Conservation (phyloP, 345 rosid genomes). For the Murraya paniculata region DNA sequence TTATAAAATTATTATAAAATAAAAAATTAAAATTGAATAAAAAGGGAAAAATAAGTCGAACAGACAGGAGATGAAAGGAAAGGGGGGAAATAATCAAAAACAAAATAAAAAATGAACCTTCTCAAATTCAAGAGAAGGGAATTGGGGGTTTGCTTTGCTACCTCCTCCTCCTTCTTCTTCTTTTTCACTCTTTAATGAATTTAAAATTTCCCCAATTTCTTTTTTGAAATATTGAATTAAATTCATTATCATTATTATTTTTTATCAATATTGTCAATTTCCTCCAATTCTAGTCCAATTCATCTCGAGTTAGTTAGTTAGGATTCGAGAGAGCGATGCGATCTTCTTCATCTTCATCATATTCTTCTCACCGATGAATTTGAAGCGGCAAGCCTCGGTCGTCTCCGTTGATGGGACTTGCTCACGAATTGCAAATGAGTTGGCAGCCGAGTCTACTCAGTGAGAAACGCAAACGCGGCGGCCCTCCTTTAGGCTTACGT, state of each 20-base stretch:
- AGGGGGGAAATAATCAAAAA: neutral
- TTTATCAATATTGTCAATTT: too few relatives aligned
- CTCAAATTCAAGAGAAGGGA: neutral
- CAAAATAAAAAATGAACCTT: neutral
- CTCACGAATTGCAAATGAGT: slow-evolving; percentile 64
- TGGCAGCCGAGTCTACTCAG: slow-evolving; percentile 93
- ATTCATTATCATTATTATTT: too few relatives aligned
- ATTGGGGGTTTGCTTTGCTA: too few relatives aligned
- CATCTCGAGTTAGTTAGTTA: too few relatives aligned
- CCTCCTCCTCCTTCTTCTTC: too few relatives aligned
- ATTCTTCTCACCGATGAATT: slow-evolving; percentile 12
- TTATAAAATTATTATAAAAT: neutral
- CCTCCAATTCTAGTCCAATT: too few relatives aligned
- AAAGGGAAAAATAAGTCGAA: neutral
- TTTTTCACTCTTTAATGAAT: too few relatives aligned
- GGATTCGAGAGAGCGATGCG: neutral
- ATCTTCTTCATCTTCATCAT: neutral
- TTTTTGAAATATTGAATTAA: too few relatives aligned
- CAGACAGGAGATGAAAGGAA: neutral
- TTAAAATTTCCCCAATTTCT: too few relatives aligned
- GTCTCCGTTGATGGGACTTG: slow-evolving; percentile 44
- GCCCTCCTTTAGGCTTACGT: slow-evolving; percentile 84
- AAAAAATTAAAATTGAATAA: neutral
- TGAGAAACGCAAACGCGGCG: slow-evolving; percentile 63
- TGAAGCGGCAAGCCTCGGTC: neutral